A percentile compares a stretch with the other conserved stretches of the same genome.
These are phyloP conservation scores for Coprinellus micaceus DNA, from an alignment of 768 basidiomycete species.

Conservation along the genomic window DNA sequence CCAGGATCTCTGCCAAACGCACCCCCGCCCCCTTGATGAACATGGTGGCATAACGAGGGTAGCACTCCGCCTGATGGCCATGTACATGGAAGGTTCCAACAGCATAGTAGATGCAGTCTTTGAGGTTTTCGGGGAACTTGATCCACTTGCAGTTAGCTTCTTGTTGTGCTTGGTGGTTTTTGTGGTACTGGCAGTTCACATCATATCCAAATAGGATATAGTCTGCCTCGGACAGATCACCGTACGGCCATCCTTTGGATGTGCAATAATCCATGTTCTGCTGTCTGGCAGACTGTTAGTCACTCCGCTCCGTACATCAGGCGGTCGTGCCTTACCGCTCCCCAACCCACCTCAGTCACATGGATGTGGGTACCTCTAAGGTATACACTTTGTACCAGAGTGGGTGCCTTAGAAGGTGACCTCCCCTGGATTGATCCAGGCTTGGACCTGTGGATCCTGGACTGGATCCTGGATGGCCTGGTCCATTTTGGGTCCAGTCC, in stretches of 20 bases:
- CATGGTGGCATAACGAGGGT: conserved; percentile 18
- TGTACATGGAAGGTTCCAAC: conserved; percentile 29
- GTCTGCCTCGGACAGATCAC: conserved; percentile 5
- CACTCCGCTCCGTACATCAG: too few species aligned
- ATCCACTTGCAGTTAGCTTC: too few species aligned
- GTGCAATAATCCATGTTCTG: conserved; percentile 23
- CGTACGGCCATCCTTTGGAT: conserved; percentile 10
- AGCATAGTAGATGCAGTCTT: conserved; percentile 3
- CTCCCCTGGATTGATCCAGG: too few species aligned
- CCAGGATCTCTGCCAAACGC: conserved; percentile 29
- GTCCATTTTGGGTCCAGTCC: too few species aligned
- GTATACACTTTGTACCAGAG: too few species aligned
- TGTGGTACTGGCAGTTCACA: conserved; percentile 17
- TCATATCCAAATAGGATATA: conserved; percentile 15
- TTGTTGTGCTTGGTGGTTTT: background rate
- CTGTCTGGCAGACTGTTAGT: too few species aligned
- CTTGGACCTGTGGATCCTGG: too few species aligned
- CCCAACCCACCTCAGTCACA: too few species aligned
- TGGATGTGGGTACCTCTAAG: too few species aligned
- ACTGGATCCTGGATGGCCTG: too few species aligned
- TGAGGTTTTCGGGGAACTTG: background rate
- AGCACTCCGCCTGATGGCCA: conserved; percentile 19
- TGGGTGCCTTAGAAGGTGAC: too few species aligned
- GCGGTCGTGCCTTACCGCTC: too few species aligned
- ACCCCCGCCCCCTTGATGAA: conserved; percentile 27